These are phyloP conservation scores for Diaporthe citrichinensis DNA, from an alignment of 2,329 filamentous ascomycete genomes.

Conservation along the genomic window DNA sequence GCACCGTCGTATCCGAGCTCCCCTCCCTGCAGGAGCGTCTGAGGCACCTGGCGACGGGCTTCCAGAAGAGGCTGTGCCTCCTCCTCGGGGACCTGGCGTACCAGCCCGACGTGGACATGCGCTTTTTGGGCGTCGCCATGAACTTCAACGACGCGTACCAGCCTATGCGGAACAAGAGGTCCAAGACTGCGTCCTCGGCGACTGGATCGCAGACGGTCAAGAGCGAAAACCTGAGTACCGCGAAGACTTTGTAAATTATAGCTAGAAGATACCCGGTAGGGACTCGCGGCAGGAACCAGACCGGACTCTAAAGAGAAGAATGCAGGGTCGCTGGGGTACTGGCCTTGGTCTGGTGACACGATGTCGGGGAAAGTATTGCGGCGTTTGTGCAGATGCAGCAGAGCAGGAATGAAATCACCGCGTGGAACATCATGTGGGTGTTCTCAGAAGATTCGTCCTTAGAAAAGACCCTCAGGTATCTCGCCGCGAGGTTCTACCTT, in stretches of 20 bases:
- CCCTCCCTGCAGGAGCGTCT: constrained; percentile 82
- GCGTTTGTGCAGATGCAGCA: neutral
- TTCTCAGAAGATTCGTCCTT: neutral
- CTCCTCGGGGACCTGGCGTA: constrained; percentile 91
- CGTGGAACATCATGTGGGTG: neutral
- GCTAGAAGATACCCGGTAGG: neutral
- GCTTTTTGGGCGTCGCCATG: constrained; percentile 96
- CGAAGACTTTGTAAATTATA: constrained; percentile 18
- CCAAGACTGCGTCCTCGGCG: constrained; percentile 31
- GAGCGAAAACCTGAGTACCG: constrained; percentile 19
- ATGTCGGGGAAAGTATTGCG: neutral
- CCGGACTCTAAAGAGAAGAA: neutral
- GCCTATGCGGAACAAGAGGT: constrained; percentile 68
- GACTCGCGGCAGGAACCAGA: neutral
- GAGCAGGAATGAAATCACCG: constrained; percentile 17
- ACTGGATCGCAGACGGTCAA: constrained; percentile 34
- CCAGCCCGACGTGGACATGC: constrained; percentile 94
- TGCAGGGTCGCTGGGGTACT: neutral
- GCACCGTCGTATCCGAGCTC: constrained; percentile 73
- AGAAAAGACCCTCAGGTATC: neutral
- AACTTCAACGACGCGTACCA: constrained; percentile 99
- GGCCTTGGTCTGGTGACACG: neutral
- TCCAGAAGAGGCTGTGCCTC: constrained; percentile 82
- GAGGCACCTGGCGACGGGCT: constrained; percentile 79
- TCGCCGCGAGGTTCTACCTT: too few species aligned